Evolutionary conservation across 2,329 filamentous ascomycete genomes (phyloP), one percentile per base, ranked within the genome.

Genomic region (Zopfia rhizophila): DNA sequence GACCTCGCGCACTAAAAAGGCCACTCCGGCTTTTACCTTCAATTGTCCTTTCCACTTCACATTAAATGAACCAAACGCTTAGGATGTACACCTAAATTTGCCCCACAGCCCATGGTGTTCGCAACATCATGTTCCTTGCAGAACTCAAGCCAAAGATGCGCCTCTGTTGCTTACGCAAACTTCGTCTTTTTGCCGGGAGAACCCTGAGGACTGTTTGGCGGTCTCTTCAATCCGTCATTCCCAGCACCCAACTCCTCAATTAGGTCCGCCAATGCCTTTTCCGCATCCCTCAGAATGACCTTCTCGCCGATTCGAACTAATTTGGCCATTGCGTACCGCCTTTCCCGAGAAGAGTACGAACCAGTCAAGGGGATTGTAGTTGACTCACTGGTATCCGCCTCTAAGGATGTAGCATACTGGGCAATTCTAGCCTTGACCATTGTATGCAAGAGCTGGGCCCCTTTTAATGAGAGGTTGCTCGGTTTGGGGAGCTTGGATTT

Each of bases 281-380:
- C 75, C 1, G 84, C 76, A 60, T 84, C 78, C 43, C 77, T 71
- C 17, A 91, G 64, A 5, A 92, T 75, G 56, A 79, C 78, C 68
- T 91, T 91, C 71, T 93, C 89, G 11, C 89, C 89, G 3, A 86
- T 71, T 48, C 89, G 81, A 24, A 91, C 87, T 38, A 82, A 74
- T 16, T 85, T 61, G 0, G 89, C 89, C 84, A 89, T 88, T 51
- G 61, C 51, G 65, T 68, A 56, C 45, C 66, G 63, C 47, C 58
- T 41, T 58, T 66, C 48, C 55, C 59, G 55, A 4, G 47, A 28
- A 2, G 38, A 38, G 4, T 50, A 27, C 21, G 43, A 40, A 32
- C 19, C 41, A 22, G 27, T 38, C 35, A 63, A 56, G 14, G 61
- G 49, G 14, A 80, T 63, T 5, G 77, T 48, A 36, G 76, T 60